These are phyloP conservation scores for Apocynum venetum DNA, from an alignment of 257 asterid species.

Conservation along the genomic window DNA sequence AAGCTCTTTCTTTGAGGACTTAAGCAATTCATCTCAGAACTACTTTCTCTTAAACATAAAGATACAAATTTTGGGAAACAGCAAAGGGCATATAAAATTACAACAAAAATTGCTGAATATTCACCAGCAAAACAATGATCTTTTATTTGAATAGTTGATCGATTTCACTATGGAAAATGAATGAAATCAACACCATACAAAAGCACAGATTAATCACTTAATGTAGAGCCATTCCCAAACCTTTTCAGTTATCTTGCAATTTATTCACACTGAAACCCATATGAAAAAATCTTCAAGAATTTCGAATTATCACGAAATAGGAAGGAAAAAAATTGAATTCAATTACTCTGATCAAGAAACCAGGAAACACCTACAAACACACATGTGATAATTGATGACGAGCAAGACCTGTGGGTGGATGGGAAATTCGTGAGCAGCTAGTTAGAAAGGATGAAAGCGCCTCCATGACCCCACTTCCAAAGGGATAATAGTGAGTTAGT, in stretches of 20 bases:
- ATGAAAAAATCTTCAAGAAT: neutral
- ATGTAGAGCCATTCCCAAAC: neutral
- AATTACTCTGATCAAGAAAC: neutral
- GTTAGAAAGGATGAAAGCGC: slow-evolving; percentile 47
- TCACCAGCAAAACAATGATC: neutral
- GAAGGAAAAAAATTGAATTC: neutral
- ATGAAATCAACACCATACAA: neutral
- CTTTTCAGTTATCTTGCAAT: neutral
- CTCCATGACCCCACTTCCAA: slow-evolving; percentile 22
- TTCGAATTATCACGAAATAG: neutral
- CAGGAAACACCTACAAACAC: neutral
- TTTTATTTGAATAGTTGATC: neutral
- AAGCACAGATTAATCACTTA: neutral
- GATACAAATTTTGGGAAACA: neutral
- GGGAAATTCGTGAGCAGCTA: slow-evolving; percentile 30
- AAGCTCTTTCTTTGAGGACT: neutral
- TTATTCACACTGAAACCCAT: neutral
- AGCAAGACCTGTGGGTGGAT: slow-evolving; percentile 39
- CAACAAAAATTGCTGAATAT: neutral
- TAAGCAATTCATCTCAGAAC: neutral
- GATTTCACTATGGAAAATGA: neutral
- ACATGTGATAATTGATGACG: neutral
- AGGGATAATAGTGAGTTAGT: neutral
- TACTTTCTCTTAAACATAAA: neutral
- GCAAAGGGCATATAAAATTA: neutral